Evolutionary conservation across 345 rosid species (phyloP), one percentile per base, ranked within the genome.

Genomic region (Hibiscus mutabilis): DNA sequence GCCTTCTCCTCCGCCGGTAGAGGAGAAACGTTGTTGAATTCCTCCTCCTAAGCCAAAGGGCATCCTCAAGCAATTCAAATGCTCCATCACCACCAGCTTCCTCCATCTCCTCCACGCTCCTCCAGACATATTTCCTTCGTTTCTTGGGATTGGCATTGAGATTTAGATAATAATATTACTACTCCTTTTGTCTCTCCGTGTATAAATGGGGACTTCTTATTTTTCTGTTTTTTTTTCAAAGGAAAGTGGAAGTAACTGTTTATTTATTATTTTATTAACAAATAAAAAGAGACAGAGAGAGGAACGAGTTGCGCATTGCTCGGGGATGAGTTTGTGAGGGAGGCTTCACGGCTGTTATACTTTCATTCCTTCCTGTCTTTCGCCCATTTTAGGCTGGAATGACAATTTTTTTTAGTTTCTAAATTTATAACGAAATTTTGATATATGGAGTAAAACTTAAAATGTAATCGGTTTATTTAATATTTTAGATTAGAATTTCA

Each of bases 61-160:
- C 1, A 12, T 22, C 18, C 68, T 64, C 9, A 19, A 37, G 49
- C 8, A 63, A 37, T 37, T 37, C 29, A 63, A 63, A 63, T 63
- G n/a, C 52, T 64, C 52, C 68, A 5, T 12, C 52, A 42, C 52
- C 1, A 64, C 52, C n/a, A 64, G 52, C 16, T 64, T 64, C 68
- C 31, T 64, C 68, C 51, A 64, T 40, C 29, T 64, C 52, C 31
- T 40, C 68, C 68, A 64, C 51, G 40, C n/a, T 14, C 52, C 68
- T 14, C 68, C 68, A 40, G 52, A 64, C 68, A 40, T 64, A 14
- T 49, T 64, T 49, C 52, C 21, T 62, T 4, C 22, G 33, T 16
- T 19, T 22, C 37, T 49, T 15, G 14, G 53, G 19, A 49, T 49
- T 49, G 11, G 13, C 25, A 53, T 53, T 53, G 2, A 1, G 33